phyloP scores from a whole-genome alignment of 495 filamentous ascomycete species.

The Jackrogersella minutella region DNA sequence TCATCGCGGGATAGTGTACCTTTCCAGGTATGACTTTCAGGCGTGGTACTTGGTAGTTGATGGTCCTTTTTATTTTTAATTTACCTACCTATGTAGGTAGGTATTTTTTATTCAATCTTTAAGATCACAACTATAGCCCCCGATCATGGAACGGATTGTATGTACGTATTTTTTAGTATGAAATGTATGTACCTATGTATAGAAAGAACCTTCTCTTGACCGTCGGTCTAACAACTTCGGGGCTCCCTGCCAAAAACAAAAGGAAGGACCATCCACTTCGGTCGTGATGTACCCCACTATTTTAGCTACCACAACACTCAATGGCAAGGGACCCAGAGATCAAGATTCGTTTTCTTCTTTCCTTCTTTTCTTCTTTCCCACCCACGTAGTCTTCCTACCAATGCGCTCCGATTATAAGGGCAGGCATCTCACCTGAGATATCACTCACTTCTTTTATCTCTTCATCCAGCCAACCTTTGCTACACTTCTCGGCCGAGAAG shows the following conservation, averaged over 20 bases:
- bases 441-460: neutral
- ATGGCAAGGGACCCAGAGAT: slow-evolving; percentile 26
- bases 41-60: neutral
- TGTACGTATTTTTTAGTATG: too few relatives aligned
- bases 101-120: neutral
- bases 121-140: neutral
- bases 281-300: slow-evolving; percentile 16
- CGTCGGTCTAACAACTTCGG: neutral
- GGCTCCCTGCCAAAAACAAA: too few relatives aligned
- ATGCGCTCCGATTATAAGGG: slow-evolving; percentile 25
- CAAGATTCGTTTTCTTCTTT: slow-evolving; percentile 7
- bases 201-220: too few relatives aligned
- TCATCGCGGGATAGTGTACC: slow-evolving; percentile 1
- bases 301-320: slow-evolving; percentile 22
- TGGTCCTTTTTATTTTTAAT: neutral
- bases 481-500: slow-evolving; percentile 16
- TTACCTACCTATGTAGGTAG: too few relatives aligned
- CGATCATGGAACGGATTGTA: too few relatives aligned
- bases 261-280: slow-evolving; percentile 6
- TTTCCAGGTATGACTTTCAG: slow-evolving; percentile 13
- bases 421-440: neutral
- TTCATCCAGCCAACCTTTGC: neutral
- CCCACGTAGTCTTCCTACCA: slow-evolving; percentile 4
- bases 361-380: neutral
- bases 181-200: slow-evolving; percentile 6